Conservation (phyloP, 1,139 yeast species). For the Hansenula sp. region DNA sequence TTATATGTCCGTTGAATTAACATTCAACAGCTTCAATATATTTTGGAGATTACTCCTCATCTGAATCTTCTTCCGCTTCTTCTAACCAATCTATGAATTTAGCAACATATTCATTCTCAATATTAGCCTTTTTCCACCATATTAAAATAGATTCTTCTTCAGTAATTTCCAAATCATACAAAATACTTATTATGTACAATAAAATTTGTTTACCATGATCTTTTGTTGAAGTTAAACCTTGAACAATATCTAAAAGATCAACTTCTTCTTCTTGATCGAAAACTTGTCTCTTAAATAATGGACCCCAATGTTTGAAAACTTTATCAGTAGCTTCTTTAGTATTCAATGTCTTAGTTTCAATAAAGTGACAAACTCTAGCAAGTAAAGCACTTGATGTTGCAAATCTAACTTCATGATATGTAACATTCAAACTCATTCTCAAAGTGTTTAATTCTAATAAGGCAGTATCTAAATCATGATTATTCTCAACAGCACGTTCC, state of each 20-base stretch:
- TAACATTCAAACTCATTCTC: conserved; percentile 95
- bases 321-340: conserved; percentile 73
- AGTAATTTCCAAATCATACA: conserved; percentile 76
- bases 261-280: conserved; percentile 75
- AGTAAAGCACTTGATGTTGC: conserved; percentile 77
- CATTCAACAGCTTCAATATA: too few species aligned
- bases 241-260: conserved; percentile 63
- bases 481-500: conserved; percentile 83
- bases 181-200: conserved; percentile 58
- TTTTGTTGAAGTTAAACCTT: conserved; percentile 36
- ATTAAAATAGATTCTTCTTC: conserved; percentile 74
- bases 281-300: conserved; percentile 73
- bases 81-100: conserved; percentile 85
- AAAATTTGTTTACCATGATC: conserved; percentile 23
- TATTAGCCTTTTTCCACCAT: conserved; percentile 69
- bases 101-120: conserved; percentile 43
- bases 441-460: conserved; percentile 86
- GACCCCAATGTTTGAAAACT: conserved; percentile 77
- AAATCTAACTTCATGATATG: conserved; percentile 85
- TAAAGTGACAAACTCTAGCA: conserved; percentile 62
- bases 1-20: too few species aligned
- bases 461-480: conserved; percentile 92
- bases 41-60: conserved; percentile 31
- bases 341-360: conserved; percentile 69
- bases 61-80: conserved; percentile 80